These are phyloP conservation scores for Metschnikowia borealis DNA, from an alignment of 805 yeast genomes.

Conservation along the genomic window DNA sequence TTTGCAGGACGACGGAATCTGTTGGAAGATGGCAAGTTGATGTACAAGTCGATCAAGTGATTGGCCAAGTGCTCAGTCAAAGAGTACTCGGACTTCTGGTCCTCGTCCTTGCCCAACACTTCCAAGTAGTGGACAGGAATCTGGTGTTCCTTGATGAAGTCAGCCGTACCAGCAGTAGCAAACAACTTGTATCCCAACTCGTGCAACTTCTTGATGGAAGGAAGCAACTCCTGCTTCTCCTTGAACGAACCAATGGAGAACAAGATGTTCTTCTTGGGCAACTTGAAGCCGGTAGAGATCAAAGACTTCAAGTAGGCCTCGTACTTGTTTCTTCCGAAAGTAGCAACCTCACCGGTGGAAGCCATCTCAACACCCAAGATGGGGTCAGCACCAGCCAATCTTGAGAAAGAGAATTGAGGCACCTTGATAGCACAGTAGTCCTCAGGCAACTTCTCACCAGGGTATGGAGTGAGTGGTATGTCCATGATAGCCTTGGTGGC, in stretches of 20 bases:
- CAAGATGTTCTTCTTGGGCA: slow-evolving; percentile 92
- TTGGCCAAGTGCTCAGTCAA: slow-evolving; percentile 94
- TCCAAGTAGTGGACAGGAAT: slow-evolving; percentile 94
- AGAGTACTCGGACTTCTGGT: slow-evolving; percentile 89
- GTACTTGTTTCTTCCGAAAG: slow-evolving; percentile 92
- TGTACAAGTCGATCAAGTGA: slow-evolving; percentile 91
- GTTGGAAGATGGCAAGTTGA: slow-evolving; percentile 94
- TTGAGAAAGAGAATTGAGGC: slow-evolving; percentile 95
- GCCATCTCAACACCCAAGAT: slow-evolving; percentile 99
- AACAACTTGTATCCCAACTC: slow-evolving; percentile 86
- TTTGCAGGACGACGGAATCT: slow-evolving; percentile 98
- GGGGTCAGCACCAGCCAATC: slow-evolving; percentile 97
- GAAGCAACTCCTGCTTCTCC: slow-evolving; percentile 91
- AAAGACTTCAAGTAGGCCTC: slow-evolving; percentile 96
- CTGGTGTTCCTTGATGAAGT: slow-evolving; percentile 91
- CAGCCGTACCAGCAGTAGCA: slow-evolving; percentile 99
- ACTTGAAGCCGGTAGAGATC: slow-evolving; percentile 89
- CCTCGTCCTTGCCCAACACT: slow-evolving; percentile 68
- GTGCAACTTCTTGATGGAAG: slow-evolving; percentile 74
- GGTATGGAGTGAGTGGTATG: slow-evolving; percentile 82
- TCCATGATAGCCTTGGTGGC: slow-evolving; percentile 96
- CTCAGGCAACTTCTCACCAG: slow-evolving; percentile 81
- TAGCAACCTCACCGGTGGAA: slow-evolving; percentile 97
- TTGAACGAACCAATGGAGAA: slow-evolving; percentile 94
- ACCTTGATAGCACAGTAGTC: slow-evolving; percentile 95